A percentile compares a stretch with the other conserved stretches of the same genome.
Evolutionary conservation across 768 basidiomycete genomes (phyloP).

Genomic region (Tephrocybe sp.): DNA sequence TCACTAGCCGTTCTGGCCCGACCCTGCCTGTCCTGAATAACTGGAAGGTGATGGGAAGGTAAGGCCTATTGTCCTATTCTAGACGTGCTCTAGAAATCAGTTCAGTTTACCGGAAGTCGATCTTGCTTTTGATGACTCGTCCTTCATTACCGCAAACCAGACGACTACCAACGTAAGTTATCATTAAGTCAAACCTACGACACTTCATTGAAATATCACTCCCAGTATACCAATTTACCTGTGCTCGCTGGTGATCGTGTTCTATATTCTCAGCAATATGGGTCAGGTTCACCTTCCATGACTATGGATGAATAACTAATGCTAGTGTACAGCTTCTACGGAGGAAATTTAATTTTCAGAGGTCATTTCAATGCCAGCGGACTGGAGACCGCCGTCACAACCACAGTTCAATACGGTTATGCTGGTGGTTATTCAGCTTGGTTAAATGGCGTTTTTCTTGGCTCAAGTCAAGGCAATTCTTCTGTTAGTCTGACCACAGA

Average conservation of each 20-base stretch:
- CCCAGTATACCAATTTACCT: conserved; percentile 48
- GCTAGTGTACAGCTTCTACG: conserved; percentile 40
- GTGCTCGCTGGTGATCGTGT: conserved; percentile 39
- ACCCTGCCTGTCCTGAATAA: conserved; percentile 31
- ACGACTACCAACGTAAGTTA: conserved; percentile 42
- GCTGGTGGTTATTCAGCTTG: conserved; percentile 53
- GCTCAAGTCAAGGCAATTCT: conserved; percentile 42
- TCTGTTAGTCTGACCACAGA: conserved; percentile 41
- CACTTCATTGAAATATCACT: neutral
- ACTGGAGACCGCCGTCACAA: conserved; percentile 40
- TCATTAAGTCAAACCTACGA: neutral
- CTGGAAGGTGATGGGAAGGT: conserved; percentile 52
- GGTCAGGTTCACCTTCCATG: conserved; percentile 24
- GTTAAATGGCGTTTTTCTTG: conserved; percentile 47
- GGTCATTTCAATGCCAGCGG: conserved; percentile 52
- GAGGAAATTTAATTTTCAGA: conserved; percentile 49
- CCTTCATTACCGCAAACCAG: conserved; percentile 38
- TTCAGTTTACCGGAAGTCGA: conserved; percentile 47
- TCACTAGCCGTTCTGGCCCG: conserved; percentile 17
- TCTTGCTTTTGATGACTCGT: conserved; percentile 45
- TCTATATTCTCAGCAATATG: conserved; percentile 52
- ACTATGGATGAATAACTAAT: neutral
- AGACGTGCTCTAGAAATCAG: neutral
- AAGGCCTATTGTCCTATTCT: neutral
- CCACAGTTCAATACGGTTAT: conserved; percentile 47